These are phyloP conservation scores for Thinopyrum obtusiflorum DNA, from an alignment of 202 grass and related monocot genomes.

Conservation along the genomic window DNA sequence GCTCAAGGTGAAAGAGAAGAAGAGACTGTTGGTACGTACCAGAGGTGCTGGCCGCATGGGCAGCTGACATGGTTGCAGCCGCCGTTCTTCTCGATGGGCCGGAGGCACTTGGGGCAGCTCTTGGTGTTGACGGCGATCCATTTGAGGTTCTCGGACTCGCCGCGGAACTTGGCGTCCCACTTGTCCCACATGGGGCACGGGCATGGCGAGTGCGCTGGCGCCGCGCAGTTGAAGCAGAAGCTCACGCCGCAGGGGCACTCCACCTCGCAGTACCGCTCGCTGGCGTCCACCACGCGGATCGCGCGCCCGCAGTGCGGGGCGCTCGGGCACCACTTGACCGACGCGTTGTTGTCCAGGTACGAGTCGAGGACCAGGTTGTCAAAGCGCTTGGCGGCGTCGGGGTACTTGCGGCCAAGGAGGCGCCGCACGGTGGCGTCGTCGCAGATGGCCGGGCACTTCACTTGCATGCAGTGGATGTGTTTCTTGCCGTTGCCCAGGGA, in stretches of 20 bases:
- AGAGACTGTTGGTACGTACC: slow-evolving; percentile 25
- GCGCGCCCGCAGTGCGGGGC: slow-evolving; percentile 64
- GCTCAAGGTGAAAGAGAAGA: background rate
- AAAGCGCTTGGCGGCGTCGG: slow-evolving; percentile 45
- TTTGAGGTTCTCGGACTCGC: slow-evolving; percentile 46
- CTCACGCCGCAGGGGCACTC: slow-evolving; percentile 58
- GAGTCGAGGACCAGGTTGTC: slow-evolving; percentile 52
- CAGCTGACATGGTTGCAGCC: slow-evolving; percentile 76
- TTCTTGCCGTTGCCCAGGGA: slow-evolving; percentile 43
- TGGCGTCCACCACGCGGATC: slow-evolving; percentile 35
- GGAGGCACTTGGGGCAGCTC: slow-evolving; percentile 70
- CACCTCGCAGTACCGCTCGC: slow-evolving; percentile 53
- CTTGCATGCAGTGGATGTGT: slow-evolving; percentile 65
- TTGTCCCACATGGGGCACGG: slow-evolving; percentile 65
- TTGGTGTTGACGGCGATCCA: slow-evolving; percentile 70
- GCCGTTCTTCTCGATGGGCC: slow-evolving; percentile 55
- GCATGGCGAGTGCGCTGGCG: slow-evolving; percentile 61
- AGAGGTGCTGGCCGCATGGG: slow-evolving; percentile 52
- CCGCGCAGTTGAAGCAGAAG: slow-evolving; percentile 81
- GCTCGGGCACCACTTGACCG: slow-evolving; percentile 75
- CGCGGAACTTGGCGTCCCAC: slow-evolving; percentile 41
- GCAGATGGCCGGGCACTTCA: slow-evolving; percentile 63
- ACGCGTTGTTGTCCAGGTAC: slow-evolving; percentile 69
- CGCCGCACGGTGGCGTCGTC: slow-evolving; percentile 41
- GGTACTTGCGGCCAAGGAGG: slow-evolving; percentile 44